Conservation (phyloP, 768 basidiomycete species). For the Phaeotremella skinneri region DNA sequence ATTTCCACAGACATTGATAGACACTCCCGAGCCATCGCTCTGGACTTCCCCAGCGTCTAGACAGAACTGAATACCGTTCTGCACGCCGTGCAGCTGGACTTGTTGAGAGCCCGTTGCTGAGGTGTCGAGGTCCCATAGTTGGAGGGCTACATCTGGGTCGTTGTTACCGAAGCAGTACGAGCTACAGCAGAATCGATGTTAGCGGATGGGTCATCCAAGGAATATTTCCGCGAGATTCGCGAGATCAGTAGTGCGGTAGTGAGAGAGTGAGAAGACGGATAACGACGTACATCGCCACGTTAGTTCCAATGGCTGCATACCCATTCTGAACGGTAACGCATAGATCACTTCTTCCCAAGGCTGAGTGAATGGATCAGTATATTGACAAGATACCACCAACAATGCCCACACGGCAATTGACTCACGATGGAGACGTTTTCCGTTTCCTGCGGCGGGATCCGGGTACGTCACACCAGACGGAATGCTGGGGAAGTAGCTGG, state of each 20-base stretch:
- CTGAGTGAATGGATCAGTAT: neutral
- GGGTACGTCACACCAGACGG: constrained; percentile 5
- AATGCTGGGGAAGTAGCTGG: constrained; percentile 1
- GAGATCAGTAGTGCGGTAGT: no score
- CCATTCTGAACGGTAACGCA: constrained; percentile 22
- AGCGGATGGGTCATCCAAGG: no score
- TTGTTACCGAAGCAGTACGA: neutral
- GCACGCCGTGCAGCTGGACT: neutral
- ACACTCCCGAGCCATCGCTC: constrained; percentile 3
- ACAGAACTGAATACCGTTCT: neutral
- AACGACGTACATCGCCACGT: constrained; percentile 17
- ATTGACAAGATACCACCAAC: neutral
- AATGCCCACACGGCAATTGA: neutral
- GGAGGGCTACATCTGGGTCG: neutral
- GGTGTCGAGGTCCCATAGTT: neutral
- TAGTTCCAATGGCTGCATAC: constrained; percentile 16
- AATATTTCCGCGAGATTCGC: no score
- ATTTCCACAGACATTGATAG: constrained; percentile 13
- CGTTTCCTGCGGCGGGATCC: constrained; percentile 6
- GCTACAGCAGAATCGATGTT: no score
- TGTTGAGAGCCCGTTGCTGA: neutral
- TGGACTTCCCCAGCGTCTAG: constrained; percentile 8
- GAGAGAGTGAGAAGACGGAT: no score
- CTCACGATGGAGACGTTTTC: constrained; percentile 15
- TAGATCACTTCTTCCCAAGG: constrained; percentile 17